Conservation (phyloP, 768 basidiomycete genomes). For the Collybiopsis confluens region DNA sequence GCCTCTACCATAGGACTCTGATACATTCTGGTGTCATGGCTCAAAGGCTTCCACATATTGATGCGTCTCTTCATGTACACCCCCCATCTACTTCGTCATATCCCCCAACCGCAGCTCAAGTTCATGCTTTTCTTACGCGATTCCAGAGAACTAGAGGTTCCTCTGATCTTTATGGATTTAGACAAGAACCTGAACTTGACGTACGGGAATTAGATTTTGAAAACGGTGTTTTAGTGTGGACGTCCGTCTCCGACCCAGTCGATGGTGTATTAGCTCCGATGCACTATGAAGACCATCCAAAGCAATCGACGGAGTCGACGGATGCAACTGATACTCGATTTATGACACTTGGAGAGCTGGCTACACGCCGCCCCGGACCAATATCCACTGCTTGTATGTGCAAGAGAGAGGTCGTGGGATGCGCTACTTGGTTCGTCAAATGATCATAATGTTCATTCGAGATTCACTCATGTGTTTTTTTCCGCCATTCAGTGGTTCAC, state of each 20-base stretch:
- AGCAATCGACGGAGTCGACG: constrained; percentile 30
- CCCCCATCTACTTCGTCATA: constrained; percentile 1
- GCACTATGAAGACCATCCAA: constrained; percentile 52
- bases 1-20: neutral
- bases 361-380: neutral
- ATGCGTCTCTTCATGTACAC: constrained; percentile 3
- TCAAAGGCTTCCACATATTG: constrained; percentile 3
- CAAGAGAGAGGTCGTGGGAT: constrained; percentile 63
- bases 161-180: neutral
- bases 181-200: neutral
- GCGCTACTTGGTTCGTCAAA: constrained; percentile 47
- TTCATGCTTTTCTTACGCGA: neutral
- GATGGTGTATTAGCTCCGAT: constrained; percentile 48
- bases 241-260: constrained; percentile 49
- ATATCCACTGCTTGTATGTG: constrained; percentile 58
- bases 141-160: neutral
- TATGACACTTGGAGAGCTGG: neutral
- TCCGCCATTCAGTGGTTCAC: constrained; percentile 56
- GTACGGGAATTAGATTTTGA: neutral
- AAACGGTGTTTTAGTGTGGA: constrained; percentile 39
- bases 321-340: constrained; percentile 22
- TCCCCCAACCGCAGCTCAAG: constrained; percentile 1
- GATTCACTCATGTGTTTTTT: constrained; percentile 10
- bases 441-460: neutral
- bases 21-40: neutral